Evolutionary conservation across 176 grass and related monocot genomes (phyloP).

Genomic region (Oryza brachyantha): DNA sequence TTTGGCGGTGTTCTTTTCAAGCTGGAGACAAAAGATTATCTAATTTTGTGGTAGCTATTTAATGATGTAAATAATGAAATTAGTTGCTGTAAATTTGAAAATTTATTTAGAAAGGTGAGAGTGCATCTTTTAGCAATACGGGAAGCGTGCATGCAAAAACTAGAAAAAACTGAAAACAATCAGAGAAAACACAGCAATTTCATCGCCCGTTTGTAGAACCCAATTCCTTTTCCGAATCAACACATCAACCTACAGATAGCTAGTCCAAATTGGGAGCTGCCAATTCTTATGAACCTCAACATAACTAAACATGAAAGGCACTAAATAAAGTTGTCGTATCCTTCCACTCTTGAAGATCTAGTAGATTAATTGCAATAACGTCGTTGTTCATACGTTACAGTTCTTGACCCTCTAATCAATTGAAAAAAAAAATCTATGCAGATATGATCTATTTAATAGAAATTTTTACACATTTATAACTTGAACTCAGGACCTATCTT

Average conservation of each 20-base stretch:
- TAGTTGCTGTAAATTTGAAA: too few relatives aligned
- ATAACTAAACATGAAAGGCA: too few relatives aligned
- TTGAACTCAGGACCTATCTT: background rate
- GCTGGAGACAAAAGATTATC: too few relatives aligned
- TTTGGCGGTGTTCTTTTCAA: too few relatives aligned
- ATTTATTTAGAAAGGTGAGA: too few relatives aligned
- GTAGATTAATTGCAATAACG: background rate
- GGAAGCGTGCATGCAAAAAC: too few relatives aligned
- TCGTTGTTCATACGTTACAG: conserved; percentile 8
- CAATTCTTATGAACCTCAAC: background rate
- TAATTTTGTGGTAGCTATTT: too few relatives aligned
- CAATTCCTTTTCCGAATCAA: background rate
- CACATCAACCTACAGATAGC: background rate
- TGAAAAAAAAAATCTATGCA: conserved; percentile 3
- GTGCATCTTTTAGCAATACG: too few relatives aligned
- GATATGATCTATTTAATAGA: conserved; percentile 19
- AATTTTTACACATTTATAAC: background rate
- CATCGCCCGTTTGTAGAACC: background rate
- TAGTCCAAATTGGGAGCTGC: background rate
- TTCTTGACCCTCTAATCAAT: conserved; percentile 4
- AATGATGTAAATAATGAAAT: too few relatives aligned
- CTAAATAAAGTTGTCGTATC: too few relatives aligned
- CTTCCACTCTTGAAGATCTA: background rate
- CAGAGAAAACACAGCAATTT: too few relatives aligned
- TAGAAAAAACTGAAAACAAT: too few relatives aligned